These are phyloP conservation scores for Anacardium occidentale DNA, from an alignment of 345 rosid species.

Conservation along the genomic window DNA sequence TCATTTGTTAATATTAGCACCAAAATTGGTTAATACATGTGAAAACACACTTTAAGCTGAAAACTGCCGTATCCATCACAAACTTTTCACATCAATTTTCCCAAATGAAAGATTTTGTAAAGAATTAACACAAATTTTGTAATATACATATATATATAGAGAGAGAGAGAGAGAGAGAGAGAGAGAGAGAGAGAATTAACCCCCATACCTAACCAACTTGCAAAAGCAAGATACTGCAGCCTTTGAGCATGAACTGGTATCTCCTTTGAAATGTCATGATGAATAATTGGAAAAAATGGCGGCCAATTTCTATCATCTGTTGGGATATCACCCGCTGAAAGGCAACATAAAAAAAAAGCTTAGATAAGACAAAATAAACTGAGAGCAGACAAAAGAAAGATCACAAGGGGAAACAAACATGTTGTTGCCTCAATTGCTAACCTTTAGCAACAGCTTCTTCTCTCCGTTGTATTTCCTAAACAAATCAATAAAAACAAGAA, in stretches of 20 bases:
- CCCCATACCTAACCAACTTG: constrained; percentile 91
- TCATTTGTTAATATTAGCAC: not conserved
- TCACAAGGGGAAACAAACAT: not conserved
- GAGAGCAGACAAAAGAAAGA: not conserved
- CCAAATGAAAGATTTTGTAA: not conserved
- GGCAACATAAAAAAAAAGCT: constrained; percentile 6
- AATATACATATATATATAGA: too few species aligned
- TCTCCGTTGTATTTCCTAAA: constrained; percentile 74
- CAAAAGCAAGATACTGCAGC: constrained; percentile 95
- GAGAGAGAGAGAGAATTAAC: not conserved
- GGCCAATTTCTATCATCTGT: constrained; percentile 88
- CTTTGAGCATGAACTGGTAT: constrained; percentile 93
- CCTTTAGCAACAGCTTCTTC: constrained; percentile 70
- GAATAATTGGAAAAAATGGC: constrained; percentile 89
- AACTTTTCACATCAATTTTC: constrained; percentile 1
- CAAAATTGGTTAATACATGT: not conserved
- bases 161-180: too few species aligned
- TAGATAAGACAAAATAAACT: not conserved
- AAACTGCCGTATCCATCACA: not conserved
- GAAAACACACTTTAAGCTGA: not conserved
- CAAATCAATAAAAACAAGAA: constrained; percentile 9
- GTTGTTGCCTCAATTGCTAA: constrained; percentile 21
- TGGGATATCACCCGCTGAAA: constrained; percentile 78
- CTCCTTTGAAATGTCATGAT: constrained; percentile 95
- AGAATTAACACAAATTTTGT: not conserved